These are phyloP conservation scores for Fusarium agapanthi DNA, from an alignment of 2,329 filamentous ascomycete species.

Conservation along the genomic window DNA sequence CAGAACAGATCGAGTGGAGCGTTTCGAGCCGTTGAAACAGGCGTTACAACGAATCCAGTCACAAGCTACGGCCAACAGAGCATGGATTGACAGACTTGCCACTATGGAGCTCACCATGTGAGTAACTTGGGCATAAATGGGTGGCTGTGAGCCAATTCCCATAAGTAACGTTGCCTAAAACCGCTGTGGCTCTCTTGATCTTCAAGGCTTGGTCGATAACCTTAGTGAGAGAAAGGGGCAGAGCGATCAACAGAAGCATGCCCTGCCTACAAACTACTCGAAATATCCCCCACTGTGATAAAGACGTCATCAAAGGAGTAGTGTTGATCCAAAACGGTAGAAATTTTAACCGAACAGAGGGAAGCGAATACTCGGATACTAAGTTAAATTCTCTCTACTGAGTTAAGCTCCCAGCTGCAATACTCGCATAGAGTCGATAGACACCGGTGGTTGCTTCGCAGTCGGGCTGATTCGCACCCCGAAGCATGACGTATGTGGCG, in stretches of 20 bases:
- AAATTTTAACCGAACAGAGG: not conserved
- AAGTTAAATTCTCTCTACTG: too few species aligned
- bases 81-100: not conserved
- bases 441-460: too few species aligned
- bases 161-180: not conserved
- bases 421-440: too few species aligned
- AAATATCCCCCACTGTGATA: not conserved
- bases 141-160: not conserved
- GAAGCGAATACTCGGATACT: not conserved
- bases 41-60: too few species aligned
- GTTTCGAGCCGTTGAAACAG: not conserved
- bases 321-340: rapidly evolving
- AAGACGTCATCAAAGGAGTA: not conserved
- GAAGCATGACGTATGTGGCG: not conserved
- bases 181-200: not conserved
- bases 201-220: not conserved
- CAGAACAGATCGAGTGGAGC: not conserved
- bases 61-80: not conserved
- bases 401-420: too few species aligned
- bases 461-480: not conserved
- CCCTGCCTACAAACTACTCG: too few species aligned
- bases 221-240: not conserved
- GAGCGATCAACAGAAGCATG: not conserved
- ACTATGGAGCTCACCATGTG: not conserved
- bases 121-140: not conserved